A percentile compares a stretch with the other conserved stretches of the same genome.
These are phyloP conservation scores for Saccharomycopsis sp. DNA, from an alignment of 805 yeast species.

Conservation along the genomic window DNA sequence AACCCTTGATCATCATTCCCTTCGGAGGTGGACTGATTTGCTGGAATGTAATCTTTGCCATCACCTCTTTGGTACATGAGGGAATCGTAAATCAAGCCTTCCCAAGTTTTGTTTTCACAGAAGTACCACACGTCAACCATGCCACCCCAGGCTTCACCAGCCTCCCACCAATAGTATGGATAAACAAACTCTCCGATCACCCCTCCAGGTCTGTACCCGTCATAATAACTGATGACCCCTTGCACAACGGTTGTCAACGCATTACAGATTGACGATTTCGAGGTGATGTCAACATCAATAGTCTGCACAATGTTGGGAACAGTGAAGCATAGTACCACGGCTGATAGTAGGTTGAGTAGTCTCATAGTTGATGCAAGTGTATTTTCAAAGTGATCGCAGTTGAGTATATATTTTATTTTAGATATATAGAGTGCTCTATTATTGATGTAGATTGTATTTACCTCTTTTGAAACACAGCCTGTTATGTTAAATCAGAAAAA, in stretches of 20 bases:
- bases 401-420: too few species aligned
- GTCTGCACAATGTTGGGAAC: slow-evolving; percentile 7
- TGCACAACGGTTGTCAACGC: slow-evolving; percentile 49
- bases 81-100: slow-evolving; percentile 44
- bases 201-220: slow-evolving; percentile 50
- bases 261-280: slow-evolving; percentile 40
- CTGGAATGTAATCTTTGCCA: slow-evolving; percentile 62
- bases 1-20: slow-evolving; percentile 93
- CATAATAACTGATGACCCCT: slow-evolving; percentile 62
- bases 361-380: too few species aligned
- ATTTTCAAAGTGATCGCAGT: too few species aligned
- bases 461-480: too few species aligned
- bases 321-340: neutral
- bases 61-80: slow-evolving; percentile 57
- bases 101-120: slow-evolving; percentile 59
- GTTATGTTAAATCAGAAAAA: too few species aligned
- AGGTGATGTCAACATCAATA: slow-evolving; percentile 31
- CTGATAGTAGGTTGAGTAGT: neutral
- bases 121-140: slow-evolving; percentile 60
- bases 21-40: slow-evolving; percentile 74
- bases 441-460: too few species aligned
- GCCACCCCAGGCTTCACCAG: slow-evolving; percentile 62
- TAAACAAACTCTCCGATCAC: slow-evolving; percentile 60
- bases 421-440: too few species aligned
- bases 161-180: slow-evolving; percentile 91